A percentile compares a stretch with the other conserved stretches of the same genome.
These are phyloP conservation scores for Daucus carota DNA, from an alignment of 129 eudicot species.

Conservation along the genomic window DH1_v3.0 NC_030381.2:21723001-21723500, in stretches of 20 bases:
- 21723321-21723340: not conserved
- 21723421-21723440: not conserved
- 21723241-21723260: conserved; percentile 62
- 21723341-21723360: not conserved
- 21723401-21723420: not conserved
- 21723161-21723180: conserved; percentile 42
- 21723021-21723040: not conserved
- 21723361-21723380: not conserved
- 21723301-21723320: not conserved
- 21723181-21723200: conserved; percentile 99
- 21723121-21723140: not conserved
- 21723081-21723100: not conserved
- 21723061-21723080: not conserved
- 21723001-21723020: not conserved
- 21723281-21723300: not conserved
- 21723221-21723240: conserved; percentile 86
- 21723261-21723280: conserved; percentile 16
- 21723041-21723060: not conserved
- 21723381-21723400: not conserved
- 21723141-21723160: conserved; percentile 7
- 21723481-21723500: not conserved
- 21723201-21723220: conserved; percentile 68
- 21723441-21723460: not conserved
- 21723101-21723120: not conserved
- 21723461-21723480: not conserved